Evolutionary conservation across 441 rosid genomes (phyloP).

Genomic region (Populus hybrid): DNA sequence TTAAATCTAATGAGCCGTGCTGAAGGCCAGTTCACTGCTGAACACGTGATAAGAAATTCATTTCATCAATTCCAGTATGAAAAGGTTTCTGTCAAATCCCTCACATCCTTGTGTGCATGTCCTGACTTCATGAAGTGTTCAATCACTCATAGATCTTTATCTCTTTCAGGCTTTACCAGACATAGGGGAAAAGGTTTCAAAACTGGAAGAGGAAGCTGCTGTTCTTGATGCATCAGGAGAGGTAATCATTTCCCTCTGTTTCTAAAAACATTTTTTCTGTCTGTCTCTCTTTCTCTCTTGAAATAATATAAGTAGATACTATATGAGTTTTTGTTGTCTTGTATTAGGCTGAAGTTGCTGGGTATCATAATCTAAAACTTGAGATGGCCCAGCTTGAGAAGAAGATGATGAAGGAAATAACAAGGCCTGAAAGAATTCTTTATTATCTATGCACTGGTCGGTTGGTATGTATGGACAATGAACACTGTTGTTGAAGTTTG

Average conservation of each 20-base stretch:
- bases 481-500: constrained; percentile 5
- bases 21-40: constrained; percentile 98
- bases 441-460: constrained; percentile 88
- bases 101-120: constrained; percentile 10
- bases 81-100: constrained; percentile 53
- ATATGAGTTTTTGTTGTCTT: constrained; percentile 15
- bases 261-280: neutral
- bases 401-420: constrained; percentile 89
- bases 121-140: constrained; percentile 6
- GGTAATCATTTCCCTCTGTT: constrained; percentile 36
- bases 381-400: constrained; percentile 81
- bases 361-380: constrained; percentile 85
- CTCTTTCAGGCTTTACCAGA: constrained; percentile 74
- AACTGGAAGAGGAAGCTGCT: constrained; percentile 94
- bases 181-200: constrained; percentile 67
- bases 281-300: neutral
- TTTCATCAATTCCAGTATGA: constrained; percentile 98
- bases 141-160: constrained; percentile 16
- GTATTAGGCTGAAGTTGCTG: constrained; percentile 79
- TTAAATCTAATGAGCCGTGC: constrained; percentile 97
- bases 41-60: constrained; percentile 90
- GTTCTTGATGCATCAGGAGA: constrained; percentile 87
- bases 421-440: constrained; percentile 93
- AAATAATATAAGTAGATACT: constrained; percentile 3
- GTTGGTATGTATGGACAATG: constrained; percentile 49